Evolutionary conservation across 1,139 yeast species (phyloP).

Genomic region (Lodderomyces theae): DNA sequence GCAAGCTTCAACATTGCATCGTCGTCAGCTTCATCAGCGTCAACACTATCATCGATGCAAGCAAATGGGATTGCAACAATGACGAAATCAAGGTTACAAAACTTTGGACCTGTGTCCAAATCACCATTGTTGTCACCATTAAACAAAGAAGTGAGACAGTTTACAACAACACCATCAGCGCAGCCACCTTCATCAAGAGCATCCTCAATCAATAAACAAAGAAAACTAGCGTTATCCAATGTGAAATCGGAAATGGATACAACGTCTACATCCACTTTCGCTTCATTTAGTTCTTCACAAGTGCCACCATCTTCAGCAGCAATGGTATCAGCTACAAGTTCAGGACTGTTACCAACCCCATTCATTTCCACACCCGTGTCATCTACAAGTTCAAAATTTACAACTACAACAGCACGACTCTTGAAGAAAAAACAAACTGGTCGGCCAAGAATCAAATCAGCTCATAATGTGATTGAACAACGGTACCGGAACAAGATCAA

Average conservation of each 20-base stretch:
- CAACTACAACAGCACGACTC: background rate
- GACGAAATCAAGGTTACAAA: slow-evolving; percentile 1
- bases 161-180: slow-evolving; percentile 1
- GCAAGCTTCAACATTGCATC: background rate
- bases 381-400: background rate
- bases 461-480: slow-evolving; percentile 48
- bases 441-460: slow-evolving; percentile 26
- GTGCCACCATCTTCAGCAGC: slow-evolving; percentile 1
- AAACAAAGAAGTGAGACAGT: background rate
- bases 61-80: slow-evolving; percentile 1
- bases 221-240: background rate
- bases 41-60: slow-evolving; percentile 2
- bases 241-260: background rate
- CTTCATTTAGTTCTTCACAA: background rate
- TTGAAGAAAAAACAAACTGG: slow-evolving; percentile 8
- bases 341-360: background rate
- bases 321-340: too few relatives aligned
- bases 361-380: background rate
- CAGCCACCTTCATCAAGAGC: background rate
- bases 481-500: slow-evolving; percentile 46
- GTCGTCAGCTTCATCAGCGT: slow-evolving; percentile 6
- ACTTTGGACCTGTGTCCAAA: background rate
- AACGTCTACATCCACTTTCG: background rate
- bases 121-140: slow-evolving; percentile 1
- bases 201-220: background rate